Base-by-base conservation (phyloP, 371 early-diverging fungal species). In the Nosema muscidifuracis region DNA sequence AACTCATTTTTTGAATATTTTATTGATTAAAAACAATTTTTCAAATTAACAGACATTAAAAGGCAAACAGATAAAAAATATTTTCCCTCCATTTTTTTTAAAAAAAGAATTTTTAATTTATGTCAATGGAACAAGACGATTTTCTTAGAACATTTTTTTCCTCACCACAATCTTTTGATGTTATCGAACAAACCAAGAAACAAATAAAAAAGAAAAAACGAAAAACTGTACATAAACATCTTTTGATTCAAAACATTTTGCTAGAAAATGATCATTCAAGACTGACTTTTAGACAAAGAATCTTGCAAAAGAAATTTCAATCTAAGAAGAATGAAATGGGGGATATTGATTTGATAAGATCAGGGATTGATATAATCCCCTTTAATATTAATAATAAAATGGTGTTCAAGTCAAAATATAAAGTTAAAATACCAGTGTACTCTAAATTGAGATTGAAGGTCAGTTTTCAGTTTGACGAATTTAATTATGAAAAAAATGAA, bases 11-110 rank as follows among this genome's bases (percentile, higher is more conserved):
- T n/a, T n/a, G n/a, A n/a, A n/a, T n/a, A n/a, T n/a, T n/a, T n/a
- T n/a, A n/a, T n/a, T n/a, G n/a, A n/a, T n/a, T n/a, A n/a, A n/a
- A n/a, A n/a, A n/a, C n/a, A n/a, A n/a, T n/a, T n/a, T 22, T 18
- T 1, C 18, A 40, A 18, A 62, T 13, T 16, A 20, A 62, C 28
- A n/a, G n/a, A n/a, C n/a, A n/a, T n/a, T n/a, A n/a, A n/a, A n/a
- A n/a, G n/a, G 13, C 38, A 38, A 38, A 38, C 38, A 38, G 38
- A 38, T 38, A 38, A 38, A 38, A 38, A n/a, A 13, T 13, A 56
- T 56, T 56, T 56, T 56, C 56, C 56, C 56, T 24, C 56, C 56
- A 13, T 13, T 30, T 56, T 56, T 56, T 26, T 56, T 12, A 56
- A 28, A 56, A n/a, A 9, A n/a, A n/a, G 24, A 13, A 28, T 30